Conservation (phyloP, 202 grass and related monocot genomes). For the Setaria italica region DNA sequence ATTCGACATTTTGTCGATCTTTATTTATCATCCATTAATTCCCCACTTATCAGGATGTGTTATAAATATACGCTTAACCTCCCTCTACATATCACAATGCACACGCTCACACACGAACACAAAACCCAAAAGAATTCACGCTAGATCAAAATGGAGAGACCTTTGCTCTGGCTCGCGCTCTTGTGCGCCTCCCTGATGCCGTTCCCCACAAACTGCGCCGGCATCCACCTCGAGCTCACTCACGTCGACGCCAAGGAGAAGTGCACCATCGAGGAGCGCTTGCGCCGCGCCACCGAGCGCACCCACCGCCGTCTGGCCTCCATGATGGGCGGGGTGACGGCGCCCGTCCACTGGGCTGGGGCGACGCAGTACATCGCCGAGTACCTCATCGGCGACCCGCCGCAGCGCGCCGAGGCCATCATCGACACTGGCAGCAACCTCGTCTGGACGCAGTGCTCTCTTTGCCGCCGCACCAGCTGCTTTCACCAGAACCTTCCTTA, state of each 20-base stretch:
- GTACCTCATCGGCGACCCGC: constrained; percentile 22
- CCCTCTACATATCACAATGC: no score
- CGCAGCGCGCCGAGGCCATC: constrained; percentile 7
- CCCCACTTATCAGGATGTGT: no score
- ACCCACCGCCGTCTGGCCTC: background rate
- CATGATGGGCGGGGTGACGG: background rate
- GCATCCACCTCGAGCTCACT: constrained; percentile 11
- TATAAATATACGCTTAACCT: no score
- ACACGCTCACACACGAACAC: no score
- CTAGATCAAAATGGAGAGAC: background rate
- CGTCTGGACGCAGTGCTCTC: constrained; percentile 33
- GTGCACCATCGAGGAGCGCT: background rate
- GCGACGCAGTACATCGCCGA: background rate
- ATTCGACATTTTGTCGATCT: no score
- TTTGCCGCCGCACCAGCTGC: background rate
- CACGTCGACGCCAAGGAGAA: constrained; percentile 12
- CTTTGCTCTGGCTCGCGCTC: background rate
- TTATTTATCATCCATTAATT: no score
- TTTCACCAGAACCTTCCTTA: background rate
- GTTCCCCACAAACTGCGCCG: background rate
- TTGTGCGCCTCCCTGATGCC: background rate
- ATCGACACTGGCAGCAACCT: constrained; percentile 41
- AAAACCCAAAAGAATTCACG: background rate
- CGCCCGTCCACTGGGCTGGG: background rate
- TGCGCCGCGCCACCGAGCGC: constrained; percentile 17